Percentiles rank a stretch among this genome's conserved stretches.
Evolutionary conservation across 192 early-diverging fungal species (phyloP).

Genomic region (Globomyces pollinis-pini): DNA sequence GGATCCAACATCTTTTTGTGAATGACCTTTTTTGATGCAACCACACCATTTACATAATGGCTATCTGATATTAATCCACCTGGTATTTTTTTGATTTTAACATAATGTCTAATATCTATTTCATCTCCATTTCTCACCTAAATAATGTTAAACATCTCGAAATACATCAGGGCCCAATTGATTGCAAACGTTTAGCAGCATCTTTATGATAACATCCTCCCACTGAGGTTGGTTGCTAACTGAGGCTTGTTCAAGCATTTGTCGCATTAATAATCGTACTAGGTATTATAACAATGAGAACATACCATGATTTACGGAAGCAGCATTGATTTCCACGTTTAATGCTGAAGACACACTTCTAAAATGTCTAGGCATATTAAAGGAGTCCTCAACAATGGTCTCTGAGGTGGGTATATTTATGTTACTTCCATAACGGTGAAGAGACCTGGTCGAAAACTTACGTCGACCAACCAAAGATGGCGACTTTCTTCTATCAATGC

Average conservation of each 20-base stretch:
- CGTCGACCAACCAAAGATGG: slow-evolving; percentile 26
- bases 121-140: slow-evolving; percentile 66
- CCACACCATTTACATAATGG: slow-evolving; percentile 80
- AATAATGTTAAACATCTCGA: too few species aligned
- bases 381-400: slow-evolving; percentile 11
- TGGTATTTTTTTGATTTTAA: slow-evolving; percentile 93
- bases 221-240: slow-evolving; percentile 48
- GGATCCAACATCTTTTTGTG: slow-evolving; percentile 81
- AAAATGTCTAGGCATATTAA: slow-evolving; percentile 23
- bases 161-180: slow-evolving; percentile 55
- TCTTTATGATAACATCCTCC: slow-evolving; percentile 63
- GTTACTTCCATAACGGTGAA: slow-evolving; percentile 16
- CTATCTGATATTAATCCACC: slow-evolving; percentile 73
- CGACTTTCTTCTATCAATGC: slow-evolving; percentile 27
- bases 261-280: slow-evolving; percentile 6
- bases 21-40: slow-evolving; percentile 87
- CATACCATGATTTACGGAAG: slow-evolving; percentile 62
- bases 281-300: neutral
- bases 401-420: slow-evolving; percentile 18
- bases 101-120: slow-evolving; percentile 79
- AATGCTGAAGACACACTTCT: slow-evolving; percentile 21
- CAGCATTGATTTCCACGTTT: slow-evolving; percentile 45
- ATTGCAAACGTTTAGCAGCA: slow-evolving; percentile 60
- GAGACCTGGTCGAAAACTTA: slow-evolving; percentile 3
- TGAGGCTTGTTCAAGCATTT: slow-evolving; percentile 64